Evolutionary conservation across 768 basidiomycete species (phyloP).

Genomic region (Plicaturopsis crispa): DNA sequence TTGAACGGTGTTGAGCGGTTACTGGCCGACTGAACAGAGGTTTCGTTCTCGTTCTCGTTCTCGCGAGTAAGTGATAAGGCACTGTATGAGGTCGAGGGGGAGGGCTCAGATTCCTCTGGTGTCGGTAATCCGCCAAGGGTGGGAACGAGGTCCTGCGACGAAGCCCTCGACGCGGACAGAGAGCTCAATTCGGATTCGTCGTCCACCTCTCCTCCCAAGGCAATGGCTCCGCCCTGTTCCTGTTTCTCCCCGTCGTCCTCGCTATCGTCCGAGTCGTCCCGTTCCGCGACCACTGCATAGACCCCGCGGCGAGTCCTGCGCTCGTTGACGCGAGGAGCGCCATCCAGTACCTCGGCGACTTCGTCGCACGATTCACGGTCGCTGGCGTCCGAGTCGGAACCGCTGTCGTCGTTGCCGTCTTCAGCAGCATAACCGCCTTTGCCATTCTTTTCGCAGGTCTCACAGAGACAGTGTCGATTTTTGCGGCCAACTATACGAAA

Average conservation of each 20-base stretch:
- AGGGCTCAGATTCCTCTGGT: slow-evolving; percentile 19
- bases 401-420: slow-evolving; percentile 42
- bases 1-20: slow-evolving; percentile 31
- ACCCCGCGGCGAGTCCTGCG: slow-evolving; percentile 77
- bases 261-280: slow-evolving; percentile 55
- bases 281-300: slow-evolving; percentile 60
- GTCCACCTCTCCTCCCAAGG: slow-evolving; percentile 43
- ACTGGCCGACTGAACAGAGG: too few relatives aligned
- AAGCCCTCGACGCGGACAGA: slow-evolving; percentile 29
- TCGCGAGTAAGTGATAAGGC: too few relatives aligned
- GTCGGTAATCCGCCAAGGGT: too few relatives aligned
- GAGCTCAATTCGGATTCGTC: slow-evolving; percentile 38
- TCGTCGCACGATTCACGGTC: slow-evolving; percentile 8
- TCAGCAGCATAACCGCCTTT: slow-evolving; percentile 64
- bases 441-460: slow-evolving; percentile 75
- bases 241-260: slow-evolving; percentile 46
- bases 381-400: slow-evolving; percentile 34
- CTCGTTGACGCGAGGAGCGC: slow-evolving; percentile 41
- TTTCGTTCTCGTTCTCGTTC: too few relatives aligned
- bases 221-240: slow-evolving; percentile 45
- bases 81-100: slow-evolving; percentile 23
- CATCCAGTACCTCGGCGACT: neutral
- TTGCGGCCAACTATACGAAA: slow-evolving; percentile 48
- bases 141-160: too few relatives aligned
- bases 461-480: slow-evolving; percentile 75